phyloP scores from a whole-genome alignment of 441 rosid genomes.

The Arabidopsis lyrata region DNA sequence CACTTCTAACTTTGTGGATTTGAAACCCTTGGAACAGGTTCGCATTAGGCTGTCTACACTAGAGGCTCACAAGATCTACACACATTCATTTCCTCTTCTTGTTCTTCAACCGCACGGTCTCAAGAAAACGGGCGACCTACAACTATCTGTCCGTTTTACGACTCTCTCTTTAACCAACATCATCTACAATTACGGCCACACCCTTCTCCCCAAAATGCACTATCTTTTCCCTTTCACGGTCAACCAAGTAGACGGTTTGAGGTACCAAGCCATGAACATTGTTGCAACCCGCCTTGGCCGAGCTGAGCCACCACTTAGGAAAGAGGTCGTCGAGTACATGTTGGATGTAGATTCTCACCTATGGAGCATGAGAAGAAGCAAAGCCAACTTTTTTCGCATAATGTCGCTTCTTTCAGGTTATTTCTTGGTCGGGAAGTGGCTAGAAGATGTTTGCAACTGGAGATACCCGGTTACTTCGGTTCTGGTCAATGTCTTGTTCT shows the following conservation, averaged over 20 bases:
- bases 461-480: conserved; percentile 63
- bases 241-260: conserved; percentile 63
- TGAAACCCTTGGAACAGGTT: conserved; percentile 31
- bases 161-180: conserved; percentile 61
- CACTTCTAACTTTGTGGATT: not conserved
- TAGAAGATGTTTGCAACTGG: conserved; percentile 65
- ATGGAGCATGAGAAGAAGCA: conserved; percentile 85
- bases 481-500: conserved; percentile 58
- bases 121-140: conserved; percentile 73
- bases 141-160: conserved; percentile 61
- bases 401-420: conserved; percentile 59
- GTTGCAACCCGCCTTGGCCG: conserved; percentile 65
- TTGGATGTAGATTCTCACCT: conserved; percentile 70
- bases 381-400: conserved; percentile 69
- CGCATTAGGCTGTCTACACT: conserved; percentile 62
- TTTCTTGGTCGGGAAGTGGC: conserved; percentile 54
- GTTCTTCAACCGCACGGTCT: conserved; percentile 65
- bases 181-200: conserved; percentile 58
- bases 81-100: conserved; percentile 67
- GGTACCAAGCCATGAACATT: conserved; percentile 73
- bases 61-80: conserved; percentile 64
- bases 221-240: conserved; percentile 67
- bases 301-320: conserved; percentile 75
- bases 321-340: conserved; percentile 75
- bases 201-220: conserved; percentile 78